These are phyloP conservation scores for Aspergillus sp. DNA, from an alignment of 2,329 filamentous ascomycete species.

Conservation along the genomic window DNA sequence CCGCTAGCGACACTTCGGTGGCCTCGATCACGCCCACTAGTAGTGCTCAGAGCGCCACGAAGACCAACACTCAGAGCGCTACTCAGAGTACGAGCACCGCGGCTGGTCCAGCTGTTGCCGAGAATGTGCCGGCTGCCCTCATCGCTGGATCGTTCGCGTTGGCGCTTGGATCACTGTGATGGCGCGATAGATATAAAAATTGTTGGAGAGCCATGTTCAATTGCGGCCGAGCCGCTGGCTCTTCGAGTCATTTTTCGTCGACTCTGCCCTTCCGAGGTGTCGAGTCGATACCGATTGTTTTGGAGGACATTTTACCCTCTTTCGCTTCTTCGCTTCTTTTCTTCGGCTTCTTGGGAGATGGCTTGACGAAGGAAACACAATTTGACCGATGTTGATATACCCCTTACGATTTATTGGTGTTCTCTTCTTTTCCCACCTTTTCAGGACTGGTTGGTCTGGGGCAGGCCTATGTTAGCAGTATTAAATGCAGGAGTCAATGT, in stretches of 20 bases:
- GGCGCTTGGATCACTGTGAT: conserved; percentile 25
- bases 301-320: too few relatives aligned
- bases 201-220: too few relatives aligned
- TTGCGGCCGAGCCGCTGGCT: too few relatives aligned
- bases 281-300: too few relatives aligned
- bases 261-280: too few relatives aligned
- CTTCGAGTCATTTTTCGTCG: too few relatives aligned
- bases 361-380: neutral
- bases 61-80: too few relatives aligned
- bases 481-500: too few relatives aligned
- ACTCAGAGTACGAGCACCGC: too few relatives aligned
- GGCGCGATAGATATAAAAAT: too few relatives aligned
- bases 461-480: too few relatives aligned
- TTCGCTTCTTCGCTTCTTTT: neutral
- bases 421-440: conserved; percentile 12
- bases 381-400: conserved; percentile 28
- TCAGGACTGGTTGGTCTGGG: too few relatives aligned
- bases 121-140: conserved; percentile 17
- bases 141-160: conserved; percentile 30
- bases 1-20: conserved; percentile 6
- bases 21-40: neutral
- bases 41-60: neutral
- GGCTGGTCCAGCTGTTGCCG: neutral
- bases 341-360: neutral
- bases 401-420: conserved; percentile 24